phyloP scores from a whole-genome alignment of 148 eudicot genomes.

The Heliamphora exappendiculata region DNA sequence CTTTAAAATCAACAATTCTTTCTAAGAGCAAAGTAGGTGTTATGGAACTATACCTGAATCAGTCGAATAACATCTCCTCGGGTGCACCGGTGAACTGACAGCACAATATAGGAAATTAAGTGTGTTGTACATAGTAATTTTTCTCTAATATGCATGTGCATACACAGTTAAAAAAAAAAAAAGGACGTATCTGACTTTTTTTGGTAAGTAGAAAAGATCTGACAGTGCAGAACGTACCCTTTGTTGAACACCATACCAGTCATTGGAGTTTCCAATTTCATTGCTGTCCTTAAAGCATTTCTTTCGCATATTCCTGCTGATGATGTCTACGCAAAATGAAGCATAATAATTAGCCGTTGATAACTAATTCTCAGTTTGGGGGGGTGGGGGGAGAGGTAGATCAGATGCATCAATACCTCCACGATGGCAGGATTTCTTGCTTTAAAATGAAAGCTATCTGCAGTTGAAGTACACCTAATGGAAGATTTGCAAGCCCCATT shows the following conservation, averaged over 20 bases:
- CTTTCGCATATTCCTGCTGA: conserved; percentile 19
- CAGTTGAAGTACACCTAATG: conserved; percentile 28
- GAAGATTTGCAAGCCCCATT: conserved; percentile 20
- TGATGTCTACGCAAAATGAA: conserved; percentile 25
- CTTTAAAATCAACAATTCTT: background rate
- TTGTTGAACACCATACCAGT: conserved; percentile 17
- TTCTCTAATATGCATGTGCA: background rate
- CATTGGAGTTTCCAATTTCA: conserved; percentile 23
- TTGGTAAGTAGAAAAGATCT: background rate
- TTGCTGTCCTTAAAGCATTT: conserved; percentile 19
- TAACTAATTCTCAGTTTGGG: background rate
- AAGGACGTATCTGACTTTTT: background rate
- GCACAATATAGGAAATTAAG: conserved; percentile 9
- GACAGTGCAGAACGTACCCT: conserved; percentile 13
- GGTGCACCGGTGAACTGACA: conserved; percentile 36
- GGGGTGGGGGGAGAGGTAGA: background rate
- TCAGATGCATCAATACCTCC: conserved; percentile 34
- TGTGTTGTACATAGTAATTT: background rate
- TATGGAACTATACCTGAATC: conserved; percentile 38
- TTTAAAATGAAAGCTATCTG: conserved; percentile 23
- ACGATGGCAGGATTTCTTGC: conserved; percentile 25
- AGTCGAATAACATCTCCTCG: conserved; percentile 46
- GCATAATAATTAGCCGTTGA: background rate
- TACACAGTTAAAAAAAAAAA: background rate
- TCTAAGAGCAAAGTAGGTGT: background rate